Conservation (phyloP, 2,329 filamentous ascomycete genomes). For the Epichloe brachyelytri region DNA sequence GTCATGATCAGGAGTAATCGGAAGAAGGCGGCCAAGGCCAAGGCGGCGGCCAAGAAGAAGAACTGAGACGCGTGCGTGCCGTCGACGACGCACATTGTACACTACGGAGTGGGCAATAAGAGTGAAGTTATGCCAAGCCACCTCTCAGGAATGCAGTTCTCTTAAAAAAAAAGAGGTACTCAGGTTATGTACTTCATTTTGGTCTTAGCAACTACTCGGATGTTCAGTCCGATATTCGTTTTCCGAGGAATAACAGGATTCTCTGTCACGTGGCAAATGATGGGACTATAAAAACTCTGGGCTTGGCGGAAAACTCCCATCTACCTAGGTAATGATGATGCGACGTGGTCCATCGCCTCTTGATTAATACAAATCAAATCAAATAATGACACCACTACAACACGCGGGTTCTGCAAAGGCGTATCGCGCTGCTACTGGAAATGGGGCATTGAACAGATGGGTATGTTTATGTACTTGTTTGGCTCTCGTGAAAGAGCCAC, state of each 20-base stretch:
- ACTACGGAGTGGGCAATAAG: not conserved
- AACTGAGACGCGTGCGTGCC: conserved; percentile 32
- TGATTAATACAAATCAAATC: no score
- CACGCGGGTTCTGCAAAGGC: no score
- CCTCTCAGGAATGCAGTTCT: conserved; percentile 24
- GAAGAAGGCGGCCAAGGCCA: conserved; percentile 93
- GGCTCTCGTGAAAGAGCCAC: conserved; percentile 10
- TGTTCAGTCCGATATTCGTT: not conserved
- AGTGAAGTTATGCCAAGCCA: conserved; percentile 10
- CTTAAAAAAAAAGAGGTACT: conserved; percentile 19
- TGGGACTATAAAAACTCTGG: no score
- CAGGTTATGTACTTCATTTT: conserved; percentile 24
- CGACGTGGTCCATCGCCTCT: no score
- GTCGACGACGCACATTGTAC: no score
- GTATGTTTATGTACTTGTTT: conserved; percentile 16
- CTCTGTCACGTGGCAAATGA: no score
- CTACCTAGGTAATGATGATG: no score
- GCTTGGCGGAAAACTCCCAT: no score
- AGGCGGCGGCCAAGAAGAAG: conserved; percentile 79
- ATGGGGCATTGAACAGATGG: not conserved
- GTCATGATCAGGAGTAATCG: conserved; percentile 99
- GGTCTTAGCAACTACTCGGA: conserved; percentile 8
- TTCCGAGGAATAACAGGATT: no score
- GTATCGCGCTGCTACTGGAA: no score
- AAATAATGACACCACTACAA: no score